Evolutionary conservation across 1,139 yeast genomes (phyloP).

Genomic region (Meyerozyma elateridarum): DNA sequence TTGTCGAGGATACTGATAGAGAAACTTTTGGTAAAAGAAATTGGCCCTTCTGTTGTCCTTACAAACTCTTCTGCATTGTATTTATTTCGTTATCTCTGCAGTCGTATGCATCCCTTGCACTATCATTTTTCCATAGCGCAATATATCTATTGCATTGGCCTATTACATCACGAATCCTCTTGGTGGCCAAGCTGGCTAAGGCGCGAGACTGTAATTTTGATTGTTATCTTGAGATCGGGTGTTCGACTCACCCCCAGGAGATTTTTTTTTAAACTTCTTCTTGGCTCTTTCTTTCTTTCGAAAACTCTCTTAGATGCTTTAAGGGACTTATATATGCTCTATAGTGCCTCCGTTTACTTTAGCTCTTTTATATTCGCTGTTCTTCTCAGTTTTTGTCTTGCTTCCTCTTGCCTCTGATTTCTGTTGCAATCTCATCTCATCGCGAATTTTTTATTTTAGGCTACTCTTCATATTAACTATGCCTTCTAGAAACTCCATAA

Average conservation of each 20-base stretch:
- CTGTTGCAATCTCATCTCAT: background rate
- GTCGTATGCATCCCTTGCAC: too few species aligned
- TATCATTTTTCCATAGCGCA: too few species aligned
- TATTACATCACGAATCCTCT: slow-evolving; percentile 32
- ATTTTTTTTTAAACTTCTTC: slow-evolving; percentile 8
- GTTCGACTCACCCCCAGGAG: slow-evolving; percentile 20
- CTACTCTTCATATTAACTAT: slow-evolving; percentile 26
- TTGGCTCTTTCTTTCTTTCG: background rate
- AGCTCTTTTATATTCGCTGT: background rate
- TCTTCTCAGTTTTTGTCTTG: background rate
- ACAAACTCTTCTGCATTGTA: too few species aligned
- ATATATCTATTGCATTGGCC: background rate
- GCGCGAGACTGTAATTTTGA: slow-evolving; percentile 72
- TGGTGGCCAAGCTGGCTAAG: slow-evolving; percentile 79
- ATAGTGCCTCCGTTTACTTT: background rate
- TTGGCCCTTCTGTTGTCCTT: too few species aligned
- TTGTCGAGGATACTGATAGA: too few species aligned
- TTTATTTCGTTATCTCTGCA: too few species aligned
- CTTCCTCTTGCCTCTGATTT: background rate
- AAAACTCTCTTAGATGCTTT: too few species aligned
- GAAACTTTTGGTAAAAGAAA: too few species aligned
- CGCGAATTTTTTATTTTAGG: slow-evolving; percentile 2
- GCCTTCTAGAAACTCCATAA: slow-evolving; percentile 79
- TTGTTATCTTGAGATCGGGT: slow-evolving; percentile 17
- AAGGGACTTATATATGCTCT: too few species aligned